These are phyloP conservation scores for Lactifluus rugatus DNA, from an alignment of 768 basidiomycete species.

Conservation along the genomic window DNA sequence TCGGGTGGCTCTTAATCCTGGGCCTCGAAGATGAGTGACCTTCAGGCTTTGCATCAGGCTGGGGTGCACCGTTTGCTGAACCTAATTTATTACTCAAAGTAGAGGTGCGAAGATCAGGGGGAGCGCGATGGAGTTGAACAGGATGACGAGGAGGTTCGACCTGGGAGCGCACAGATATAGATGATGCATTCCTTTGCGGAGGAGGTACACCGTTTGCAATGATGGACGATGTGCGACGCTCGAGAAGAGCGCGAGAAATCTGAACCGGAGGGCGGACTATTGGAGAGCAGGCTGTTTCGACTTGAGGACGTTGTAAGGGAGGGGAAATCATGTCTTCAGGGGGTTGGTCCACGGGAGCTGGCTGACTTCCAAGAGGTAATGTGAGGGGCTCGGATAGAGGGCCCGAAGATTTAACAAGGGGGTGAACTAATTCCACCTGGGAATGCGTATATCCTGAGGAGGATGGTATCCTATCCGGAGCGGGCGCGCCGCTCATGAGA, in stretches of 20 bases:
- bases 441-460: not conserved
- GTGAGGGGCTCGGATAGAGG: not conserved
- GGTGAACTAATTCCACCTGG: not conserved
- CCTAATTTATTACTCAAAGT: not conserved
- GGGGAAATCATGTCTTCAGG: not conserved
- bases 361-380: not conserved
- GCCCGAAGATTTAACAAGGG: not conserved
- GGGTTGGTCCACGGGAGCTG: not conserved
- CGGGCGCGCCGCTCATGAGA: not conserved
- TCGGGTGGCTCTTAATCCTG: conserved; percentile 9
- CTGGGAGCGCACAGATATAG: not conserved
- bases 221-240: not conserved
- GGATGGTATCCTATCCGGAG: not conserved
- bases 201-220: not conserved
- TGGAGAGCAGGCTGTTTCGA: not conserved
- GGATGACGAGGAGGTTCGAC: not conserved
- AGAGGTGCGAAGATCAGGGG: not conserved
- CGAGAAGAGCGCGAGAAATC: not conserved
- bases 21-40: not conserved
- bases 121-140: not conserved
- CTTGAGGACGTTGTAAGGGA: not conserved
- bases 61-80: not conserved
- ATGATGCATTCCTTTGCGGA: too few relatives aligned
- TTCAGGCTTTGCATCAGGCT: not conserved
- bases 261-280: not conserved